A percentile compares a stretch with the other conserved stretches of the same genome.
Evolutionary conservation across 2,329 filamentous ascomycete species (phyloP).

Genomic region (Ophiostoma himal-ulmi): DNA sequence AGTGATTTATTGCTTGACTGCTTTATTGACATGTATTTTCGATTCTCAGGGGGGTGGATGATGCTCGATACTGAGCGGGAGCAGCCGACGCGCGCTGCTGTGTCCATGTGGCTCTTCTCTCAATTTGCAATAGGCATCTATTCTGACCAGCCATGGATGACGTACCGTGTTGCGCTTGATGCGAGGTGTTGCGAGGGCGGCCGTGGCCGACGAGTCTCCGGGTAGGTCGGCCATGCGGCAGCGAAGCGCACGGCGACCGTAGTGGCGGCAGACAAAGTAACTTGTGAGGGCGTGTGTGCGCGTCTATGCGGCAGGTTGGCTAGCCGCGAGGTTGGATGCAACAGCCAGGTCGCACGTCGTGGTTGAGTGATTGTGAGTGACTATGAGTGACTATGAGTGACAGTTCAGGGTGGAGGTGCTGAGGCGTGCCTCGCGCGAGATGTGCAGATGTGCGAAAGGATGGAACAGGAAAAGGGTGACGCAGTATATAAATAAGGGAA

Average conservation of each 20-base stretch:
- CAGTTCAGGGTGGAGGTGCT: neutral
- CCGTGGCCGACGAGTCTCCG: conserved; percentile 20
- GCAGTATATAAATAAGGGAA: neutral
- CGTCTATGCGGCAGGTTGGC: neutral
- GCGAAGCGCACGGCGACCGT: neutral
- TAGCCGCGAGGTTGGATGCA: neutral
- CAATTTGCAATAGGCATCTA: neutral
- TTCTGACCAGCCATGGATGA: neutral
- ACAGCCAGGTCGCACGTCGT: neutral
- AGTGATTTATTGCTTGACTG: neutral
- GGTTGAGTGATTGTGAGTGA: neutral
- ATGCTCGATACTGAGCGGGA: neutral
- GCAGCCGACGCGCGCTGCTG: too few species aligned
- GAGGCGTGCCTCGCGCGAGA: neutral
- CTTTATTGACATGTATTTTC: neutral
- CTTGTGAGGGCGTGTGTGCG: neutral
- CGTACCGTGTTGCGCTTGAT: conserved; percentile 29
- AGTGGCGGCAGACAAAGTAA: neutral
- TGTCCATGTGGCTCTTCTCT: neutral
- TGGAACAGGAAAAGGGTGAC: neutral
- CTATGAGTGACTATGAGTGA: neutral
- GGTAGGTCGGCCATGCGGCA: conserved; percentile 24
- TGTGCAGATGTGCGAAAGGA: neutral
- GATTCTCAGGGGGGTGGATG: neutral
- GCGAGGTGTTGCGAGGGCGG: conserved; percentile 22